Base-by-base conservation (phyloP, 306 rosid species). In the Medicago truncatula region DNA sequence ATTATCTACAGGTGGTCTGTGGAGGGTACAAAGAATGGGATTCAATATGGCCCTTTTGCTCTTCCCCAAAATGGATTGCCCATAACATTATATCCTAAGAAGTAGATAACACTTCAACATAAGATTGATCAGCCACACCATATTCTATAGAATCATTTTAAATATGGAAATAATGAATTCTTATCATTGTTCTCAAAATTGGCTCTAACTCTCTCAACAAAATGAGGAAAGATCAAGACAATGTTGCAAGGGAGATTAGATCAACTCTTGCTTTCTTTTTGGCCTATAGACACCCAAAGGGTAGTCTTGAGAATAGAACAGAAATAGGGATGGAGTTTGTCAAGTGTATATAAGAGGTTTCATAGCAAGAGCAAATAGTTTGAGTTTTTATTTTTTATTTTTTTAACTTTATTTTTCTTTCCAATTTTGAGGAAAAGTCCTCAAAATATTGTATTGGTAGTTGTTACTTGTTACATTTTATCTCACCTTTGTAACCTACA, bases 41-140 rank as follows among this genome's bases (percentile, higher is more conserved):
- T 96, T 53, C 99, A 96, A 38, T 96, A 96, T 81, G 99, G 93
- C 7, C 99, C 99, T 59, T 96, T 96, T 87, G 96, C 97, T 59
- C 97, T 96, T 80, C 99, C 99, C 79, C 93, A 85, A 46, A 88
- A 92, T 73, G 99, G 99, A 15, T 83, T 96, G 69, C 99, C 99
- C 85, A 86, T 96, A 66, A 87, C 67, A 65, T 76, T 95, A 44
- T 85, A 63, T 80, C 69, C 79, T 73, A 91, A 85, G 77, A 84
- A 83, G 14, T 81, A 60, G 70, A 46, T 67, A 61, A 7, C 20
- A 40, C 8, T 40, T 71, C 16, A 71, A 52, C 54, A 73, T 14
- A 53, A 21, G 21, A 57, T 53, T 50, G 38, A 80, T 59, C 76
- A 56, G 4, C 64, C 58, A 74, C 46, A 60, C 57, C 70, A 15